Conservation (phyloP, 2,329 filamentous ascomycete genomes). For the Didymella pinodella region DNA sequence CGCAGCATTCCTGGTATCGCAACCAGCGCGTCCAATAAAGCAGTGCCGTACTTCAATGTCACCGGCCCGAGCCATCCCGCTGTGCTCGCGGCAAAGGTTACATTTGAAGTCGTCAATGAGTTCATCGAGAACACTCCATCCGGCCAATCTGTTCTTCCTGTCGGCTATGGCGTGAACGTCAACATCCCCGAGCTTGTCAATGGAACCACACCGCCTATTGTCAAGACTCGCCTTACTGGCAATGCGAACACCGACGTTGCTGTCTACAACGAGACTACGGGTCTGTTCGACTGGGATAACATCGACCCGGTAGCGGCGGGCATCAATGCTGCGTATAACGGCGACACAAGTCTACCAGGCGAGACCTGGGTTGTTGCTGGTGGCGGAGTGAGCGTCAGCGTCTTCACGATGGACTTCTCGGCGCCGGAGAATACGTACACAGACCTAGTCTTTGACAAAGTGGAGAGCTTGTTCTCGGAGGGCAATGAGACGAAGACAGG, state of each 20-base stretch:
- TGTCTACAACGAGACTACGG: conserved; percentile 54
- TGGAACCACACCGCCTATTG: conserved; percentile 54
- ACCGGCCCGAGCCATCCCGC: conserved; percentile 56
- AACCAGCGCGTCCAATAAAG: conserved; percentile 55
- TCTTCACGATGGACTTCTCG: conserved; percentile 62
- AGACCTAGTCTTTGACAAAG: conserved; percentile 30
- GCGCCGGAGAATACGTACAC: conserved; percentile 52
- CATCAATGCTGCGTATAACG: conserved; percentile 61
- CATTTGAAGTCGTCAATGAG: conserved; percentile 56
- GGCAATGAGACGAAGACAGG: conserved; percentile 9
- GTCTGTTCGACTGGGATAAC: conserved; percentile 59
- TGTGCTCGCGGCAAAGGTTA: conserved; percentile 55
- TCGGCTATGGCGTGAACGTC: conserved; percentile 62
- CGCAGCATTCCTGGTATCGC: conserved; percentile 61
- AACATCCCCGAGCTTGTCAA: conserved; percentile 58
- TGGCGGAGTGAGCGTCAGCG: conserved; percentile 54
- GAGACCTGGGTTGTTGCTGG: conserved; percentile 59
- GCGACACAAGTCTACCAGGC: conserved; percentile 60
- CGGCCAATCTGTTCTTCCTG: conserved; percentile 52
- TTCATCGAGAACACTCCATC: conserved; percentile 52
- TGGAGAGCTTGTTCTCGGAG: conserved; percentile 21
- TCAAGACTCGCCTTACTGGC: conserved; percentile 60
- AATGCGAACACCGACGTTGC: conserved; percentile 59
- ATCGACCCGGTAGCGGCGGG: conserved; percentile 58
- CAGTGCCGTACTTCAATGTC: conserved; percentile 55